These are phyloP conservation scores for Linnemannia hyalina DNA, from an alignment of 192 early-diverging fungal genomes.

Conservation along the genomic window DNA sequence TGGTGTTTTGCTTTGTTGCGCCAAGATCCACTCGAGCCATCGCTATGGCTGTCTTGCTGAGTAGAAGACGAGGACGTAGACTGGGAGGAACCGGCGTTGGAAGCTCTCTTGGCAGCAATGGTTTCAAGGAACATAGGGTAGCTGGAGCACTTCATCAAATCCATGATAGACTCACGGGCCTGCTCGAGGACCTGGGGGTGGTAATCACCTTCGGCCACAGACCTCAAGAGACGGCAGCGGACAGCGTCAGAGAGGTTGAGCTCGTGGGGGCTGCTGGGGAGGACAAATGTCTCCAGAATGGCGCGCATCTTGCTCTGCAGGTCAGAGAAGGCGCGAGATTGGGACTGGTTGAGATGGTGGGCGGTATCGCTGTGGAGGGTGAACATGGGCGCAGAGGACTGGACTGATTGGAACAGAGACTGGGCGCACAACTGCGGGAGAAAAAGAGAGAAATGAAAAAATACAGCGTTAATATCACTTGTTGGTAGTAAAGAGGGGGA, in stretches of 20 bases:
- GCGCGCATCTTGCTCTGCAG: constrained; percentile 53
- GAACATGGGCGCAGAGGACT: constrained; percentile 38
- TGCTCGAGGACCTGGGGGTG: constrained; percentile 46
- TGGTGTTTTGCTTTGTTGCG: constrained; percentile 46
- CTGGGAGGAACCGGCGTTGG: constrained; percentile 34
- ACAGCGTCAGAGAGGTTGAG: constrained; percentile 51
- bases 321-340: constrained; percentile 37
- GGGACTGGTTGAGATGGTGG: constrained; percentile 38
- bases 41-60: neutral
- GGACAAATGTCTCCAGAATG: constrained; percentile 54
- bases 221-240: constrained; percentile 38
- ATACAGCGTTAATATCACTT: neutral
- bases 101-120: constrained; percentile 47
- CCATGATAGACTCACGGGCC: constrained; percentile 52
- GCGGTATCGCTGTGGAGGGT: constrained; percentile 24
- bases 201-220: constrained; percentile 44
- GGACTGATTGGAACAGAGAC: constrained; percentile 46
- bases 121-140: constrained; percentile 51
- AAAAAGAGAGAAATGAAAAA: constrained; percentile 4
- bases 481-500: neutral
- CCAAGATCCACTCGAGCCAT: constrained; percentile 34
- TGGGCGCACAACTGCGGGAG: constrained; percentile 46
- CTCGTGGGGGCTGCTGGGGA: constrained; percentile 55
- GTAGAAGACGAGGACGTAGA: constrained; percentile 7
- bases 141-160: constrained; percentile 56